Percentiles rank a stretch among this genome's conserved stretches.
These are phyloP conservation scores for Suillus sp. DNA, from an alignment of 768 basidiomycete genomes.

Conservation along the genomic window DNA sequence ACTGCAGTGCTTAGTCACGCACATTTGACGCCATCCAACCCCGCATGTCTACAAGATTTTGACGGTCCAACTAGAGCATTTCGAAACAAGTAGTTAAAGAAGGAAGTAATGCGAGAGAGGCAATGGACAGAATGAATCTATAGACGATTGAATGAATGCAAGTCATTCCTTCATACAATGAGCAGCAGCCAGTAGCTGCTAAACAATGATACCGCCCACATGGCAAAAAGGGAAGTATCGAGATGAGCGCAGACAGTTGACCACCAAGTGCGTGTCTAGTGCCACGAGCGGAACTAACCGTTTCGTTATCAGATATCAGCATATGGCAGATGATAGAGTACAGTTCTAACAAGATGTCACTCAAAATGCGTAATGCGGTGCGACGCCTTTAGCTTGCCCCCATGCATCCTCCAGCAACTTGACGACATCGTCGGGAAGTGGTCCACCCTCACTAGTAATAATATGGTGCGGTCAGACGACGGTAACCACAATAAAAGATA, in stretches of 20 bases:
- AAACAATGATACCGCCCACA: too few species aligned
- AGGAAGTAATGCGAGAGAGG: too few species aligned
- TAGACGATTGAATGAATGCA: too few species aligned
- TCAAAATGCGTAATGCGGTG: constrained; percentile 9
- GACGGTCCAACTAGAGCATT: too few species aligned
- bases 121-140: too few species aligned
- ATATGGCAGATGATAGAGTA: constrained; percentile 6
- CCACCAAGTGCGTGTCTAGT: neutral
- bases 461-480: neutral
- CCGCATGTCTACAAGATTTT: too few species aligned
- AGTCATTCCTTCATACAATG: too few species aligned
- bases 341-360: neutral
- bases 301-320: neutral
- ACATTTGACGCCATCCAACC: too few species aligned
- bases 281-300: neutral
- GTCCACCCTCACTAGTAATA: constrained; percentile 8
- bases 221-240: too few species aligned
- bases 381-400: constrained; percentile 2
- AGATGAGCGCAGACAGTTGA: neutral
- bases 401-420: constrained; percentile 6
- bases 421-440: constrained; percentile 8
- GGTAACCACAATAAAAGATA: neutral
- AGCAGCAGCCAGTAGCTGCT: too few species aligned
- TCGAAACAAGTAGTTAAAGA: too few species aligned
- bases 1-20: too few species aligned